Conservation (phyloP, 495 filamentous ascomycete species). For the Neurospora africana region DNA sequence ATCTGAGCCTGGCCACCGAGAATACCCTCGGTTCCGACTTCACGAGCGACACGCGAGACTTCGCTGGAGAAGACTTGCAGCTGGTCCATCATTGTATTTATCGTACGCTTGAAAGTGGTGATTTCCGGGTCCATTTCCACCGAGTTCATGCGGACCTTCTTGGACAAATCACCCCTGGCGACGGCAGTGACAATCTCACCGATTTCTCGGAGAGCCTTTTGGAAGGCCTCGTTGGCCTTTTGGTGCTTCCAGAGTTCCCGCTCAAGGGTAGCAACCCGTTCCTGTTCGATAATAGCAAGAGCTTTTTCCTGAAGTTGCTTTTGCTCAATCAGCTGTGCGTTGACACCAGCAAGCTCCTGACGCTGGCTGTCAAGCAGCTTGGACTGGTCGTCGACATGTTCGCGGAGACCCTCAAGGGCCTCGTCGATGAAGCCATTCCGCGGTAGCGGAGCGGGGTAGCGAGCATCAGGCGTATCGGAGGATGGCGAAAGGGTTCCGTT, state of each 20-base stretch:
- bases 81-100: slow-evolving; percentile 99
- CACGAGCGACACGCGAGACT: slow-evolving; percentile 89
- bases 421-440: slow-evolving; percentile 46
- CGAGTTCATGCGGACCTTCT: slow-evolving; percentile 93
- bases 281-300: slow-evolving; percentile 41
- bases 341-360: slow-evolving; percentile 57
- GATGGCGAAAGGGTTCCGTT: slow-evolving; percentile 22
- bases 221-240: slow-evolving; percentile 96
- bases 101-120: slow-evolving; percentile 93
- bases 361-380: slow-evolving; percentile 67
- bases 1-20: slow-evolving; percentile 96
- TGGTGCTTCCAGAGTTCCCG: slow-evolving; percentile 92
- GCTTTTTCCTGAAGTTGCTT: slow-evolving; percentile 55
- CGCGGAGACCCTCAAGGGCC: slow-evolving; percentile 58
- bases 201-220: slow-evolving; percentile 93
- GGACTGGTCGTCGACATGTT: slow-evolving; percentile 69
- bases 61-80: slow-evolving; percentile 95
- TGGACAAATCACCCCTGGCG: slow-evolving; percentile 90
- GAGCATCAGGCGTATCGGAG: background rate
- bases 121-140: slow-evolving; percentile 99
- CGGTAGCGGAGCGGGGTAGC: slow-evolving; percentile 14
- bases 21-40: slow-evolving; percentile 94
- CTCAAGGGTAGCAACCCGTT: slow-evolving; percentile 54
- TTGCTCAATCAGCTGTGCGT: slow-evolving; percentile 55
- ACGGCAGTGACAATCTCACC: slow-evolving; percentile 94